These are phyloP conservation scores for Cladochytrium replicatum DNA, from an alignment of 192 early-diverging fungal species.

Conservation along the genomic window DNA sequence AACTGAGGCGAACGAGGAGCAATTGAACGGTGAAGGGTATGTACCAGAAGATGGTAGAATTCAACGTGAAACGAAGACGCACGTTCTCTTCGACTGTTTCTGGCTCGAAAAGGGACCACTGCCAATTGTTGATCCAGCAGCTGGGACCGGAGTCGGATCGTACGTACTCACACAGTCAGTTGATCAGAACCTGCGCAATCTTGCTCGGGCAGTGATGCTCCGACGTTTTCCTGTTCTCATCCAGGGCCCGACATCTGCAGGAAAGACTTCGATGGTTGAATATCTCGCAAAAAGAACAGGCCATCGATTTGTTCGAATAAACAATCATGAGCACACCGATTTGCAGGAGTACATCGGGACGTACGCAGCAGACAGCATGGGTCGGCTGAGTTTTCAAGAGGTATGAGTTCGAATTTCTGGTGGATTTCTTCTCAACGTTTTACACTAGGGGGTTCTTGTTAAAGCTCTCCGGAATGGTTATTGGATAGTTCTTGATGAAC, in stretches of 20 bases:
- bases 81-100: constrained; percentile 75
- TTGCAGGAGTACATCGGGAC: constrained; percentile 95
- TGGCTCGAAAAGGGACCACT: constrained; percentile 63
- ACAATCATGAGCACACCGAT: constrained; percentile 99
- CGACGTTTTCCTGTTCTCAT: constrained; percentile 88
- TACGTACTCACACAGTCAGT: constrained; percentile 90
- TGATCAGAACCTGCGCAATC: constrained; percentile 66
- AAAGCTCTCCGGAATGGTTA: constrained; percentile 87
- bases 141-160: constrained; percentile 6
- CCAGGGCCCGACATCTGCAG: constrained; percentile 95
- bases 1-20: constrained; percentile 17
- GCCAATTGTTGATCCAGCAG: constrained; percentile 19
- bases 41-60: neutral
- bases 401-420: constrained; percentile 15
- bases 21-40: neutral
- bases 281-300: constrained; percentile 83
- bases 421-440: constrained; percentile 1
- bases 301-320: constrained; percentile 94
- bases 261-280: constrained; percentile 98
- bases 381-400: constrained; percentile 87
- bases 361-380: constrained; percentile 73
- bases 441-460: constrained; percentile 68
- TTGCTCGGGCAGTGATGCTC: constrained; percentile 87
- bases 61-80: constrained; percentile 2
- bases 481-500: constrained; percentile 98